Percentiles rank a stretch among this genome's conserved stretches.
phyloP scores from a whole-genome alignment of 805 yeast genomes.

The Ogataea trehaloabstinens region DNA sequence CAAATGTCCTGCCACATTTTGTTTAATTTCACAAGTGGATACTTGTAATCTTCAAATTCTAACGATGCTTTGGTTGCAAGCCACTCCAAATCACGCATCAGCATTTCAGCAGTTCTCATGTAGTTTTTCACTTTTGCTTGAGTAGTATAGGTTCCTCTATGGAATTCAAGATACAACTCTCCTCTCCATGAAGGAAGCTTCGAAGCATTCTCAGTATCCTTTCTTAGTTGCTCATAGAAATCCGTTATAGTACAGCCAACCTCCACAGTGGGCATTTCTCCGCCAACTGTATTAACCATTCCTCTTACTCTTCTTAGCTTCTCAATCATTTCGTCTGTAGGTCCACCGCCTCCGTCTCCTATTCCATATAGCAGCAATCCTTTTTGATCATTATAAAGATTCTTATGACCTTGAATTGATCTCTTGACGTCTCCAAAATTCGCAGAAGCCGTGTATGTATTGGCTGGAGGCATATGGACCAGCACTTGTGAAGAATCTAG shows the following conservation, averaged over 20 bases:
- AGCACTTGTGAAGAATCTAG: constrained; percentile 90
- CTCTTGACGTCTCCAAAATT: constrained; percentile 90
- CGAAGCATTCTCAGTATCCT: constrained; percentile 61
- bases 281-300: constrained; percentile 72
- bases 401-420: constrained; percentile 78
- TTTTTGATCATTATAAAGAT: constrained; percentile 73
- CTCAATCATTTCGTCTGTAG: constrained; percentile 89
- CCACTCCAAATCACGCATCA: constrained; percentile 82
- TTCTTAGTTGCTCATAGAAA: constrained; percentile 66
- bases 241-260: constrained; percentile 78
- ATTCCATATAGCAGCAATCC: constrained; percentile 84
- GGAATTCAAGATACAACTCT: constrained; percentile 91
- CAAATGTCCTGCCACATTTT: constrained; percentile 85
- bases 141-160: constrained; percentile 94
- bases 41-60: constrained; percentile 49
- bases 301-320: constrained; percentile 91
- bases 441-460: constrained; percentile 92
- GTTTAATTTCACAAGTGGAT: constrained; percentile 69
- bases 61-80: constrained; percentile 76
- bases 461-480: constrained; percentile 97
- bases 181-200: constrained; percentile 87
- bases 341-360: constrained; percentile 99
- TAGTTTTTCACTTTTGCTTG: constrained; percentile 83
- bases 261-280: constrained; percentile 73
- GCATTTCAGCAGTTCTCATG: constrained; percentile 73